Base-by-base conservation (phyloP, 768 basidiomycete genomes). In the Tulasnella sp. region DNA sequence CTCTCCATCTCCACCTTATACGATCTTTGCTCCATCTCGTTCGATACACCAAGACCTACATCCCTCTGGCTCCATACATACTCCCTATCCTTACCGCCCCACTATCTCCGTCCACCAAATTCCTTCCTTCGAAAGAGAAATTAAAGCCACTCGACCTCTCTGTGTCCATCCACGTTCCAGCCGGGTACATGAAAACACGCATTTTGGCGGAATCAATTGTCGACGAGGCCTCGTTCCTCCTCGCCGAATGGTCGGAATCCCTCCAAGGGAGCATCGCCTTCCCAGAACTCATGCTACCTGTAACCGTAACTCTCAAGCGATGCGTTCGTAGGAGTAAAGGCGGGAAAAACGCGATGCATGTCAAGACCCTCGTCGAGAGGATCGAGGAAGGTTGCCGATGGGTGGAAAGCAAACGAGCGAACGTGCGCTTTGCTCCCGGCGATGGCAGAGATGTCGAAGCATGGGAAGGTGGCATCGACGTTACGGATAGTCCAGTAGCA, bases 1-100 rank as follows among this genome's bases (percentile, higher is more conserved):
- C 98, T 1, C 93, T 98, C 86, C 97, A 98, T 85, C 90, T 99
- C 41, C 97, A 99, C 85, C 90, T 99, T 80, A 87, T 94, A 46
- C 94, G 95, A 14, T 97, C 98, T 1, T 90, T 99, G 72, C 88
- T 96, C 37, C 93, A 96, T 84, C 89, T 99, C 82, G 92, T 93
- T 54, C 90, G 90, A 75, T 95, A 96, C 85, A 97, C 94, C 2
- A 88, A 90, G 78, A 94, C 91, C 24, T 99, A 95, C 86, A 91
- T 98, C 79, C 96, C 98, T 14, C 89, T 99, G 69, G 88, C 95
- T 0, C 92, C 97, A 2, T 93, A 94, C 87, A 89, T 98, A 80
- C 89, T 98, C 79, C 94, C 96, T 72, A 92, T 98, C 82, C 88
- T 99, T 82, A 90, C 93, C 37, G 91, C 94, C 22, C 89, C 91